Percentiles rank a stretch among this genome's conserved stretches.
phyloP scores from a whole-genome alignment of 1,284 basidiomycete species.

The Trametes polyzona region DNA sequence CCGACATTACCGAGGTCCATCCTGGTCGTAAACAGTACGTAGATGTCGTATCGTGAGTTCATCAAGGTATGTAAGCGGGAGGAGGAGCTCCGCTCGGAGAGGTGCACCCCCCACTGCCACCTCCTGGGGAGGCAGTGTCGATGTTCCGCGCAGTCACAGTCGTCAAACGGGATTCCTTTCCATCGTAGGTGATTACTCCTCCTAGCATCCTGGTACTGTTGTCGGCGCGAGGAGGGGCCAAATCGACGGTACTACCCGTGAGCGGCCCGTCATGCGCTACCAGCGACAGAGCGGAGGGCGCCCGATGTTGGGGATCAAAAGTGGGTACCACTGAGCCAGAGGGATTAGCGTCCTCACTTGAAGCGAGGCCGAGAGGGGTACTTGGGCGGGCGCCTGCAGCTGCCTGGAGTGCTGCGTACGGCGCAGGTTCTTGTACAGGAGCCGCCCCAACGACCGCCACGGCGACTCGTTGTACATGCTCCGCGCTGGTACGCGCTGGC shows the following conservation, averaged over 20 bases:
- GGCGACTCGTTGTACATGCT: too few species aligned
- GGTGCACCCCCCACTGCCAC: background rate
- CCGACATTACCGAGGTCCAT: too few species aligned
- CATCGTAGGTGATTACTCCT: constrained; percentile 64
- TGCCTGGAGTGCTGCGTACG: too few species aligned
- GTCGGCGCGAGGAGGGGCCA: constrained; percentile 48
- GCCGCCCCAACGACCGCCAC: too few species aligned
- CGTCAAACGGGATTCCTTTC: constrained; percentile 35
- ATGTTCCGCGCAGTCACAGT: background rate
- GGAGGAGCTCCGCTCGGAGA: background rate
- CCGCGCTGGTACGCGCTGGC: background rate
- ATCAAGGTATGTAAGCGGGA: constrained; percentile 63
- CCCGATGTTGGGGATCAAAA: too few species aligned
- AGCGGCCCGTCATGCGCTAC: background rate
- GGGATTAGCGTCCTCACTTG: too few species aligned
- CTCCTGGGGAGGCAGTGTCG: background rate
- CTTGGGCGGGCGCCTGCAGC: too few species aligned
- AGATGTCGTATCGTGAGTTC: constrained; percentile 57
- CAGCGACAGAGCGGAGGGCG: too few species aligned
- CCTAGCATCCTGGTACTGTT: constrained; percentile 74
- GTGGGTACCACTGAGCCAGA: too few species aligned
- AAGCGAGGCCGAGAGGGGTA: too few species aligned
- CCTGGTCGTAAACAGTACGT: constrained; percentile 38
- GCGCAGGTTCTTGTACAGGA: too few species aligned
- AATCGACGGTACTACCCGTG: background rate